Percentiles rank a stretch among this genome's conserved stretches.
phyloP scores from a whole-genome alignment of 2,329 filamentous ascomycete genomes.

The Fonsecaea multimorphosa region DNA sequence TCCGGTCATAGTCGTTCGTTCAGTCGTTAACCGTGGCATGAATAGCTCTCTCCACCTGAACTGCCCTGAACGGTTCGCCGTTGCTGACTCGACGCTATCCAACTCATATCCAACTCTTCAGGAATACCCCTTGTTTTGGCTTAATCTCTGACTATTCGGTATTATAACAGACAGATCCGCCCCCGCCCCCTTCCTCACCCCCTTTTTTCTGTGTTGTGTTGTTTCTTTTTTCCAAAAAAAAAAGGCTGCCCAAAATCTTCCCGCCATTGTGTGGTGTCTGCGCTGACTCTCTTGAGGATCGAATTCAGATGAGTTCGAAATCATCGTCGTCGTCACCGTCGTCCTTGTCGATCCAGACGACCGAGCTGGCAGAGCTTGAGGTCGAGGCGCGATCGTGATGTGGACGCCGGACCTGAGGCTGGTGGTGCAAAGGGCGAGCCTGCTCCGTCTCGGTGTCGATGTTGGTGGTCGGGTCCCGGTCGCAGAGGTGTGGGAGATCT shows the following conservation, averaged over 20 bases:
- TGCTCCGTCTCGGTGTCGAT: background rate
- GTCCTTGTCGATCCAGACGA: background rate
- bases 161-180: no score
- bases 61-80: background rate
- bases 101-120: no score
- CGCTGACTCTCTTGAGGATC: no score
- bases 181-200: no score
- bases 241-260: no score
- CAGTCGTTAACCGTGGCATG: background rate
- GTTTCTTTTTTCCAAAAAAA: no score
- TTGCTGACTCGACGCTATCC: background rate
- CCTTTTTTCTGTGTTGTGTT: no score
- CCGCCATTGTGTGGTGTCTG: no score
- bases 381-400: background rate
- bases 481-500: background rate
- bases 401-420: background rate
- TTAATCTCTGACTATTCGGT: no score
- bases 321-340: slow-evolving; percentile 9
- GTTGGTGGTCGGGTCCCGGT: background rate
- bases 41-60: background rate
- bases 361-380: background rate
- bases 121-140: no score
- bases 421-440: background rate
- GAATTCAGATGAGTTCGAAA: slow-evolving; percentile 8
- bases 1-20: background rate